phyloP scores from a whole-genome alignment of 73 alveolate species.

The Blepharisma stoltei region DNA sequence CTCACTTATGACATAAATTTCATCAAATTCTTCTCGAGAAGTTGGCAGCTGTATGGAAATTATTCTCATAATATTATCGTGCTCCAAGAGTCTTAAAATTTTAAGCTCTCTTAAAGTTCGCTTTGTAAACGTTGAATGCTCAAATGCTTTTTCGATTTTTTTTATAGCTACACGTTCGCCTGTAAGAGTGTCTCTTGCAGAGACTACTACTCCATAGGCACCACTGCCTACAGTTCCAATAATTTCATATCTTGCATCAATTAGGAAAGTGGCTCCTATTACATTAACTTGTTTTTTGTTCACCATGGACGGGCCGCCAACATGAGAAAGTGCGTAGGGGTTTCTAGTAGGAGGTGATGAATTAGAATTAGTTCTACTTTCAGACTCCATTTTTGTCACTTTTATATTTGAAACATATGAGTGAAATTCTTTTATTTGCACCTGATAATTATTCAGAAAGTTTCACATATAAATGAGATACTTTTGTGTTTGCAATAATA shows the following conservation, averaged over 20 bases:
- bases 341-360: no score
- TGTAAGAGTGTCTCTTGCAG: slow-evolving; percentile 44
- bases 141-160: slow-evolving; percentile 75
- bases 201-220: slow-evolving; percentile 56
- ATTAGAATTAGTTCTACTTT: no score
- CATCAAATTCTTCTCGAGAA: slow-evolving; percentile 57
- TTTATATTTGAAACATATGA: no score
- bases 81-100: slow-evolving; percentile 56
- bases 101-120: slow-evolving; percentile 72
- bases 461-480: no score
- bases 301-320: not conserved
- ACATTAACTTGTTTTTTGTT: slow-evolving; percentile 1
- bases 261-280: slow-evolving; percentile 14
- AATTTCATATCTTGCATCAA: slow-evolving; percentile 38
- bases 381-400: no score
- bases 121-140: slow-evolving; percentile 61
- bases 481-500: no score
- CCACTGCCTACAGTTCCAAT: slow-evolving; percentile 46
- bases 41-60: slow-evolving; percentile 46
- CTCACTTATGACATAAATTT: slow-evolving; percentile 68
- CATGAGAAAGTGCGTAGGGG: not conserved
- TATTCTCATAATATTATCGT: slow-evolving; percentile 55
- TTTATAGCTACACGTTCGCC: slow-evolving; percentile 60
- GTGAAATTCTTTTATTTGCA: no score
- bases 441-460: no score